A percentile compares a stretch with the other conserved stretches of the same genome.
These are phyloP conservation scores for Microcyclospora tardicrescens DNA, from an alignment of 2,329 filamentous ascomycete genomes.

Conservation along the genomic window DNA sequence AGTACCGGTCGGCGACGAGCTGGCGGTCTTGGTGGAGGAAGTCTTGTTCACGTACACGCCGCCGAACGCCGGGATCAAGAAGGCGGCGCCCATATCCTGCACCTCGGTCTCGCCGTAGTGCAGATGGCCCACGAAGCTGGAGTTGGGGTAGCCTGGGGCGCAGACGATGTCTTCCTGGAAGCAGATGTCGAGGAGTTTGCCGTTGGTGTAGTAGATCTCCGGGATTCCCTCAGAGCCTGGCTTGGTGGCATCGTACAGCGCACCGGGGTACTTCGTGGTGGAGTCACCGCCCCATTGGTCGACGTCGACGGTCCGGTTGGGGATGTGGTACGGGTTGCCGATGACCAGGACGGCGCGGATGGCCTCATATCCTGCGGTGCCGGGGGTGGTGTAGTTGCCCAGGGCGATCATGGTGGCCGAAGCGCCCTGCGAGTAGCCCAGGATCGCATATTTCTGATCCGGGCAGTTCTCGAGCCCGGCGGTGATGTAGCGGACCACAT, in stretches of 20 bases:
- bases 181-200: slow-evolving; percentile 4
- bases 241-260: neutral
- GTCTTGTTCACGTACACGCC: no score
- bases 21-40: no score
- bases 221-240: neutral
- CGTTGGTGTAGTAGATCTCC: slow-evolving; percentile 1
- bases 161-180: slow-evolving; percentile 1
- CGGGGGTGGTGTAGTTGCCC: neutral
- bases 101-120: neutral
- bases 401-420: slow-evolving; percentile 2
- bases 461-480: slow-evolving; percentile 2
- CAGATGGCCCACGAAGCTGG: neutral
- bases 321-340: slow-evolving; percentile 3
- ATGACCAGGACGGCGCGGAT: slow-evolving; percentile 5
- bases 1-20: no score
- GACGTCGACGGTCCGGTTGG: slow-evolving; percentile 1
- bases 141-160: neutral
- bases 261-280: neutral
- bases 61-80: neutral
- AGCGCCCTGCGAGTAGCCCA: slow-evolving; percentile 6
- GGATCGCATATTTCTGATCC: slow-evolving; percentile 3
- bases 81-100: neutral
- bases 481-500: slow-evolving; percentile 2
- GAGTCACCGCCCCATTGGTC: slow-evolving; percentile 2
- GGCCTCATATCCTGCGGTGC: neutral